Percentiles rank a stretch among this genome's conserved stretches.
Evolutionary conservation across 305 asterid species (phyloP).

Genomic region (Fraxinus paxiana): DNA sequence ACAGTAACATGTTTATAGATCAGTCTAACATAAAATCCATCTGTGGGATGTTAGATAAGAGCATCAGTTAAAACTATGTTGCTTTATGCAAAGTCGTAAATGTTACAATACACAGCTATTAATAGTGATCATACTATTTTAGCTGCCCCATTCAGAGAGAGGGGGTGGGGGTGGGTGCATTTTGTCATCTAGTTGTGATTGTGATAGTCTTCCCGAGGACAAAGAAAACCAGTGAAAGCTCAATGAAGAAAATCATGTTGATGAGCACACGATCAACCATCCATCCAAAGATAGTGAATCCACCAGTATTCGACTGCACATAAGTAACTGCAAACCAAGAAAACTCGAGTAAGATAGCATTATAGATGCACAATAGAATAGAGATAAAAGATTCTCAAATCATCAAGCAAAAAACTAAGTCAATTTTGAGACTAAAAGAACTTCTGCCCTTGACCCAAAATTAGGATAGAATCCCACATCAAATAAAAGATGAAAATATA

Average conservation of each 20-base stretch:
- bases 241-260: conserved; percentile 70
- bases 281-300: conserved; percentile 81
- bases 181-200: conserved; percentile 38
- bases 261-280: conserved; percentile 60
- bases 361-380: not conserved
- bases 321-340: conserved; percentile 50
- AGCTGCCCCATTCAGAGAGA: not conserved
- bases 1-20: not conserved
- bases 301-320: conserved; percentile 69
- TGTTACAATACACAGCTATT: not conserved
- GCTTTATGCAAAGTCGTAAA: not conserved
- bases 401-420: not conserved
- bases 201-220: conserved; percentile 75
- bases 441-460: not conserved
- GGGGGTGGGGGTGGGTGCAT: not conserved
- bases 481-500: too few species aligned
- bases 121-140: not conserved
- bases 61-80: not conserved
- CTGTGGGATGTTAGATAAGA: not conserved
- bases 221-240: conserved; percentile 66
- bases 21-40: not conserved
- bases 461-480: too few species aligned
- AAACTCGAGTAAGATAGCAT: not conserved
- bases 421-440: not conserved
- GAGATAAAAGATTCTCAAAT: not conserved